Evolutionary conservation across 768 basidiomycete species (phyloP), one percentile per base, ranked within the genome.

Genomic region (Cystobasidium ongulense): DNA sequence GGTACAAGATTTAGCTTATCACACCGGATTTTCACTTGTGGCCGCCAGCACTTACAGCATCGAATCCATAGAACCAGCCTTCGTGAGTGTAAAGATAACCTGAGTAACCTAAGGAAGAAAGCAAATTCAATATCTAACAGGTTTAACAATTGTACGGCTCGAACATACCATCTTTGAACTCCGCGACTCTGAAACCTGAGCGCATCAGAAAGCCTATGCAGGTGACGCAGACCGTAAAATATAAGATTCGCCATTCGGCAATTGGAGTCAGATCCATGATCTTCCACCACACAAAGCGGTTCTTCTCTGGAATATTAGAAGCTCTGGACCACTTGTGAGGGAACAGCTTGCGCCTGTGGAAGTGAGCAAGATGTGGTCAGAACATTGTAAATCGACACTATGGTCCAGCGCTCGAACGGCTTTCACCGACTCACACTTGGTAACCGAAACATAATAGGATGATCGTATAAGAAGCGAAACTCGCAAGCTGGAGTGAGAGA

Each of bases 151-250:
- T n/a, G n/a, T n/a, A n/a, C n/a, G n/a, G n/a, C n/a, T n/a, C n/a
- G n/a, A n/a, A n/a, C n/a, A n/a, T n/a, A n/a, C n/a, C n/a, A 80
- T 88, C 82, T 1, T 86, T 85, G 33, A 86, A 83, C 76, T 90
- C 89, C 21, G 84, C 82, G 18, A 81, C 76, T 74, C 86, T 84
- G 81, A 86, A 90, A 1, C 84, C 80, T 43, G 87, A 89, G 70
- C 89, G 88, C 75, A 88, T 84, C 72, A 89, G 78, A 74, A 90
- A 87, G 11, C 88, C 87, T 29, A 86, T 75, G 73, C 86, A 88
- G 77, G 87, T 88, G 63, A 88, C 53, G 17, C 81, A 74, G 72
- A 89, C 78, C 1, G 84, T 85, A 7, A 70, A 79, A 21, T 84
- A 84, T n/a, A 90, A 80, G 3, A 85, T 78, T 15, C 85, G 83